phyloP scores from a whole-genome alignment of 768 basidiomycete species.

The Neoboletus magnificus region DNA sequence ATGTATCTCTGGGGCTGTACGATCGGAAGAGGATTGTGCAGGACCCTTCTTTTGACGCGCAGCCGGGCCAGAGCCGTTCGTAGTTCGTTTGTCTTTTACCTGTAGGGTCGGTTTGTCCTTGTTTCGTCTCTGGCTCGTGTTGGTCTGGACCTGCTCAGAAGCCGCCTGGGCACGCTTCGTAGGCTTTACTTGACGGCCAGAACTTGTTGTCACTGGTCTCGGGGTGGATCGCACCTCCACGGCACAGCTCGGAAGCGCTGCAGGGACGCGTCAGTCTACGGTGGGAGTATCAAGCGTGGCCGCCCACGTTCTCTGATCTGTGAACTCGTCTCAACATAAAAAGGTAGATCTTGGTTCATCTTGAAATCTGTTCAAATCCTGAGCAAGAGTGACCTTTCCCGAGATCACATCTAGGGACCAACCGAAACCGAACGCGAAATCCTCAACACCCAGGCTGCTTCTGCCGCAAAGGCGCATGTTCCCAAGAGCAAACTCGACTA shows the following conservation, averaged over 20 bases:
- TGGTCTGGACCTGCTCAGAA: neutral
- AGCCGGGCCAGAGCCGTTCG: neutral
- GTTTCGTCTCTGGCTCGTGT: neutral
- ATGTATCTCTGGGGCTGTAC: neutral
- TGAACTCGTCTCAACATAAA: slow-evolving; percentile 25
- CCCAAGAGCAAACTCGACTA: slow-evolving; percentile 23
- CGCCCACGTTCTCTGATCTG: slow-evolving; percentile 26
- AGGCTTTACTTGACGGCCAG: slow-evolving; percentile 23
- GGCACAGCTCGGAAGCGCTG: slow-evolving; percentile 13
- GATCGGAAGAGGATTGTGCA: neutral
- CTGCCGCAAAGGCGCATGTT: slow-evolving; percentile 23
- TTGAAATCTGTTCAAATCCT: slow-evolving; percentile 19
- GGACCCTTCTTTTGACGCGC: neutral
- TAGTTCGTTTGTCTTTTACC: neutral
- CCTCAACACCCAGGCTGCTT: slow-evolving; percentile 14
- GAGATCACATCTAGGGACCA: neutral
- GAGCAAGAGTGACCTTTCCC: neutral
- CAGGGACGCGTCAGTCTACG: slow-evolving; percentile 1
- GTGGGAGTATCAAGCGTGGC: neutral
- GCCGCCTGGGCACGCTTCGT: slow-evolving; percentile 18
- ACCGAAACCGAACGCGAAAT: slow-evolving; percentile 33
- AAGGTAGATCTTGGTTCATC: slow-evolving; percentile 32
- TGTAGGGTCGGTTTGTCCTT: neutral
- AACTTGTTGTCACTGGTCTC: slow-evolving; percentile 18
- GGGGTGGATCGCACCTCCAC: slow-evolving; percentile 1